phyloP scores from a whole-genome alignment of 1,284 basidiomycete genomes.

The Rhodotorula sp. region DNA sequence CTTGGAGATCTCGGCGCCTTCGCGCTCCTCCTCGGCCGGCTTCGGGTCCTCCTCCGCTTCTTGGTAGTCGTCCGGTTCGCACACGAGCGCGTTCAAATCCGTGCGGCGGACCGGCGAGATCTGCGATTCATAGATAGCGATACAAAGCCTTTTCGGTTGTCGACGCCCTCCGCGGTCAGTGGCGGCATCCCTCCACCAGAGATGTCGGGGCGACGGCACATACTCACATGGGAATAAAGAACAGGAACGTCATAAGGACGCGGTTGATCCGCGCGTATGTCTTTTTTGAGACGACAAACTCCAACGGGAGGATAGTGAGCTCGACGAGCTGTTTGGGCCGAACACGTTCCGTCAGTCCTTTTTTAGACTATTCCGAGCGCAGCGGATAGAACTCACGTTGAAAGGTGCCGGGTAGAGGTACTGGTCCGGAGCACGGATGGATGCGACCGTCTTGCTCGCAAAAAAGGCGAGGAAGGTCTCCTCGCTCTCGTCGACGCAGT shows the following conservation, averaged over 20 bases:
- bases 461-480: constrained; percentile 76
- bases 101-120: constrained; percentile 26
- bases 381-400: constrained; percentile 5
- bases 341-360: background rate
- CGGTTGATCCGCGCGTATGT: constrained; percentile 74
- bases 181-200: no score
- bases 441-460: constrained; percentile 45
- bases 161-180: no score
- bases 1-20: constrained; percentile 64
- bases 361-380: no score
- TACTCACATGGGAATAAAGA: constrained; percentile 68
- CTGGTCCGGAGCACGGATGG: constrained; percentile 67
- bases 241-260: constrained; percentile 69
- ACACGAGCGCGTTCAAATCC: constrained; percentile 18
- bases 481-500: constrained; percentile 57
- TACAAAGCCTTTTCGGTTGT: constrained; percentile 50
- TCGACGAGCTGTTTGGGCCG: constrained; percentile 24
- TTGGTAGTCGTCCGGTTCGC: constrained; percentile 40
- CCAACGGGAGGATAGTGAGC: constrained; percentile 42
- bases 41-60: constrained; percentile 31
- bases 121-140: constrained; percentile 74
- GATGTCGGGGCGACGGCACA: constrained; percentile 46
- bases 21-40: constrained; percentile 58
- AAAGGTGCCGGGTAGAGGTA: constrained; percentile 57
- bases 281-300: constrained; percentile 44